Percentiles rank a stretch among this genome's conserved stretches.
These are phyloP conservation scores for Neoboletus magnificus DNA, from an alignment of 768 basidiomycete species.

Conservation along the genomic window DNA sequence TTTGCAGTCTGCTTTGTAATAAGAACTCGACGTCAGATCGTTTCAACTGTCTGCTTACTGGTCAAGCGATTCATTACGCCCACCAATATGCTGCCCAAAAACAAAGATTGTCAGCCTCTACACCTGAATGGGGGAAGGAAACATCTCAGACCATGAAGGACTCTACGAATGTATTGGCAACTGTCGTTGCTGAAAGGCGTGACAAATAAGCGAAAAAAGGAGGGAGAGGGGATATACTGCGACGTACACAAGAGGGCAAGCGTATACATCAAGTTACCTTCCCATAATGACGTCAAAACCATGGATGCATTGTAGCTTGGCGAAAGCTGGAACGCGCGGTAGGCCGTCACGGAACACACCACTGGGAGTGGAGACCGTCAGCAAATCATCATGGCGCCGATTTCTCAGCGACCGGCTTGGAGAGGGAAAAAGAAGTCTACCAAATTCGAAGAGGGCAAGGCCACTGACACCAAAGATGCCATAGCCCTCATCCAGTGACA, in stretches of 20 bases:
- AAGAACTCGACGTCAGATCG: not conserved
- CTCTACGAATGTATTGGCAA: not conserved
- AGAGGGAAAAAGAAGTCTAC: not conserved
- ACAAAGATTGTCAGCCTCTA: not conserved
- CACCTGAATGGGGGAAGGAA: not conserved
- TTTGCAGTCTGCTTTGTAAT: not conserved
- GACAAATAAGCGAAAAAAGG: too few relatives aligned
- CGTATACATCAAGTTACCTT: not conserved
- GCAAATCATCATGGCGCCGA: not conserved
- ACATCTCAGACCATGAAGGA: not conserved
- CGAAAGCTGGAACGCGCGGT: not conserved
- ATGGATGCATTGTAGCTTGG: not conserved
- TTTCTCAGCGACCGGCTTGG: too few relatives aligned
- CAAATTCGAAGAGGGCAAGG: not conserved
- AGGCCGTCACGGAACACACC: not conserved
- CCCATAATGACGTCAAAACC: not conserved
- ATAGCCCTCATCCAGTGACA: not conserved
- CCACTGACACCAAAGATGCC: not conserved
- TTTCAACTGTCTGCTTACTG: not conserved
- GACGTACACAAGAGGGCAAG: not conserved
- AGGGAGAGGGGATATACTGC: not conserved
- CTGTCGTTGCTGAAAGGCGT: not conserved
- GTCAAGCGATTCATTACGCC: not conserved
- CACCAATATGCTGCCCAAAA: not conserved
- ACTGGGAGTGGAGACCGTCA: not conserved